Evolutionary conservation across 2,329 filamentous ascomycete species (phyloP), one percentile per base, ranked within the genome.

Genomic region (Torrubiellomyces zombiae): DNA sequence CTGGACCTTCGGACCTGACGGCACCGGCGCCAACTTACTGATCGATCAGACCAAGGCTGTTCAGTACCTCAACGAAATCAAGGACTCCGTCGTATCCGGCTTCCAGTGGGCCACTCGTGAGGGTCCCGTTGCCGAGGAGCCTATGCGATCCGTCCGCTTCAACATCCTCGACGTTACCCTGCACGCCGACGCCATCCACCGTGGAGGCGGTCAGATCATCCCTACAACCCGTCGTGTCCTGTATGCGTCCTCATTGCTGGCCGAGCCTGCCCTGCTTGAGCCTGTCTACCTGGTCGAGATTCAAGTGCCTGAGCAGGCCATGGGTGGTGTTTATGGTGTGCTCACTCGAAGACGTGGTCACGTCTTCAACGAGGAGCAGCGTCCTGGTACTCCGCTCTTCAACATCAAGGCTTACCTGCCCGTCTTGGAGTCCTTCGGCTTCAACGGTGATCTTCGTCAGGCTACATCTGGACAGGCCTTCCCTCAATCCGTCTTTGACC

Each of bases 41-140:
- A 75, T 98, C 52, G 89, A 98, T 64, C 89, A 95, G 77, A 94
- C 86, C 71, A 98, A 95, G 81, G 89, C 89, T 46, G 89, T 98
- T 42, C 89, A 98, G 70, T 98, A 95, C 76, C 73, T 98, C 52
- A 89, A 82, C 68, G 89, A 98, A 80, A 98, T 98, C 75, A 98
- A 98, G 80, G 89, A 98, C 55, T 95, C 86, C 34, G 77, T 95
- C 45, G 85, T 95, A 52, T 95, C 89, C 44, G 89, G 89, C 75
- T 98, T 98, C 83, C 89, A 98, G 64, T 98, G 89, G 89, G 89
- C 89, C 42, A 82, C 81, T 46, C 78, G 86, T 54, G 89, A 98
- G 72, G 89, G 89, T 67, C 89, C 89, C 48, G 63, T 98, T 53
- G 85, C 79, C 45, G 89, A 98, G 65, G 89, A 98, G 75, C 89